Conservation (phyloP, 2,329 filamentous ascomycete species). For the Aureobasidium sp. region DNA sequence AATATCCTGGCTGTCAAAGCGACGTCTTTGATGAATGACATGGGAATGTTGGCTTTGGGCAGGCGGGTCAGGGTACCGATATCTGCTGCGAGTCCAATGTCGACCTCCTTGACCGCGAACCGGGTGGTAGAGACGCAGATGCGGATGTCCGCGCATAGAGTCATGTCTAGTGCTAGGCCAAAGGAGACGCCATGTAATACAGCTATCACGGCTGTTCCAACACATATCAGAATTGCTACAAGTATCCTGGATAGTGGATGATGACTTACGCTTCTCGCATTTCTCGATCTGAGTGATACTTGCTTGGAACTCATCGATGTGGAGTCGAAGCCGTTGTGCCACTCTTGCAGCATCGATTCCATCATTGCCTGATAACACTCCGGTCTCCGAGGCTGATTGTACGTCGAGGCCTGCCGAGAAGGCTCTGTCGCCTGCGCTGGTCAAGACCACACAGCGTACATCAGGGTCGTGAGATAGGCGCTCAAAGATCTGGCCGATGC, state of each 20-base stretch:
- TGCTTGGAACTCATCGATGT: conserved; percentile 73
- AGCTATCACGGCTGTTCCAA: conserved; percentile 57
- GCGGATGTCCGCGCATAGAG: conserved; percentile 62
- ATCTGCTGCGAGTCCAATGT: conserved; percentile 72
- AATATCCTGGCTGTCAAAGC: conserved; percentile 64
- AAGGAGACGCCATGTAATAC: conserved; percentile 71
- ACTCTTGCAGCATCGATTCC: conserved; percentile 14
- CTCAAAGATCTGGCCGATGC: conserved; percentile 64
- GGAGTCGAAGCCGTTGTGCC: conserved; percentile 46
- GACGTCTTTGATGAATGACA: conserved; percentile 74
- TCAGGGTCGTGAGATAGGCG: conserved; percentile 62
- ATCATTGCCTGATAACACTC: neutral
- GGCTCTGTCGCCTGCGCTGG: conserved; percentile 70
- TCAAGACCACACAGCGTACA: conserved; percentile 70
- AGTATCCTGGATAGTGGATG: neutral
- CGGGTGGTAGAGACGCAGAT: conserved; percentile 48
- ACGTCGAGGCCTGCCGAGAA: conserved; percentile 87
- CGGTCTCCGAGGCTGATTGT: conserved; percentile 9
- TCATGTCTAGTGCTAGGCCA: conserved; percentile 65
- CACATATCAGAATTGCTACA: conserved; percentile 22
- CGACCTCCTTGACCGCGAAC: conserved; percentile 71
- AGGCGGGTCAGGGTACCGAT: conserved; percentile 67
- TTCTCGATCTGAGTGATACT: conserved; percentile 68
- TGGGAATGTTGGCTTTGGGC: conserved; percentile 62
- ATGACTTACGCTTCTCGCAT: conserved; percentile 63